Percentiles rank a stretch among this genome's conserved stretches.
These are phyloP conservation scores for Gonium pectorale DNA, from an alignment of 139 green algal genomes.

Conservation along the genomic window DNA sequence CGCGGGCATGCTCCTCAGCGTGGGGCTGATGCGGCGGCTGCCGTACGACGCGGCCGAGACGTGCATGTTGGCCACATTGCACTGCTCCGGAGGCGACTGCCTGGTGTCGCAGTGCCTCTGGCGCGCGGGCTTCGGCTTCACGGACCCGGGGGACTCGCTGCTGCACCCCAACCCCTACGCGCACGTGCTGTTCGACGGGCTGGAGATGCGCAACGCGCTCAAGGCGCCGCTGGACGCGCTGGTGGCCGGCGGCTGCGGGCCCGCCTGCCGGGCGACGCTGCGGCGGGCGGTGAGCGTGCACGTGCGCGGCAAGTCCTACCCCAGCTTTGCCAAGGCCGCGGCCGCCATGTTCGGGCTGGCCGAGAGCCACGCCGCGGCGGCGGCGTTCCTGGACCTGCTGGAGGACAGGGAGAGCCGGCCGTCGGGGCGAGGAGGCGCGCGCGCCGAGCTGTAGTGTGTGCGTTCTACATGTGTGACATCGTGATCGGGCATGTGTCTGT, in stretches of 20 bases:
- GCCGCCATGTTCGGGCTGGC: constrained; percentile 14
- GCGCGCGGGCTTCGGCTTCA: constrained; percentile 10
- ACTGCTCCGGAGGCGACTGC: constrained; percentile 35
- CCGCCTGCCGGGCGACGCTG: neutral
- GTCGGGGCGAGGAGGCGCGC: too few relatives aligned
- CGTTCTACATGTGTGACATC: too few relatives aligned
- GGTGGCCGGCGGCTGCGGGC: neutral
- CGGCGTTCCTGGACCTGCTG: constrained; percentile 22
- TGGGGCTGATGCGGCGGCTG: constrained; percentile 25
- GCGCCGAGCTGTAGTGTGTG: too few relatives aligned
- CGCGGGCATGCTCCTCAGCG: constrained; percentile 35
- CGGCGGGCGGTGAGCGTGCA: constrained; percentile 9
- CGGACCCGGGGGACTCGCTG: constrained; percentile 13
- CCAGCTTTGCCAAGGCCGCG: neutral
- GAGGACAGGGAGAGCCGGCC: neutral
- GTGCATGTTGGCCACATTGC: neutral
- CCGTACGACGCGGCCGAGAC: neutral
- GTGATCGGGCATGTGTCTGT: too few relatives aligned
- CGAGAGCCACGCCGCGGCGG: neutral
- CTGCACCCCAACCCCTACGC: neutral
- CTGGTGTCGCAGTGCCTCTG: constrained; percentile 35
- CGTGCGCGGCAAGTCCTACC: constrained; percentile 24
- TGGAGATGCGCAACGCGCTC: neutral
- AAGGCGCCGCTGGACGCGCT: constrained; percentile 10
- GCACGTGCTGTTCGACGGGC: constrained; percentile 33